Percentiles rank a stretch among this genome's conserved stretches.
These are phyloP conservation scores for Marasmius fiardii DNA, from an alignment of 1,284 basidiomycete species.

Conservation along the genomic window DNA sequence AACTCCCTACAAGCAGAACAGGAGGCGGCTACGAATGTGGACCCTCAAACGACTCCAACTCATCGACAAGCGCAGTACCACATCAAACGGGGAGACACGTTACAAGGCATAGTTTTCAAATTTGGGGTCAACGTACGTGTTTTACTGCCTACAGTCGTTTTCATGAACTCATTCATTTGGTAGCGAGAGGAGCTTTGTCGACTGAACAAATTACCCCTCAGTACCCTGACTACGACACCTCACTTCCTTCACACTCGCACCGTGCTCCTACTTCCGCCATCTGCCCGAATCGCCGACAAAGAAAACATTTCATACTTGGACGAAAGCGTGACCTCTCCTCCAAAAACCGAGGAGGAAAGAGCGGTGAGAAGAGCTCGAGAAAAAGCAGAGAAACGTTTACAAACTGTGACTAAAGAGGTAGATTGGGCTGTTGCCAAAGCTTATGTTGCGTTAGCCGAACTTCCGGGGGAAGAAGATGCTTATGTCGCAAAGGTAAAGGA, in stretches of 20 bases:
- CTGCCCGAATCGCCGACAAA: constrained; percentile 17
- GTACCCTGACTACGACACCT: constrained; percentile 65
- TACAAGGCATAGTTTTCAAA: constrained; percentile 62
- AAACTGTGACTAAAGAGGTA: constrained; percentile 63
- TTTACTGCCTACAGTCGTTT: not conserved
- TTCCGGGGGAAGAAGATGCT: constrained; percentile 26
- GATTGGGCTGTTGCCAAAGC: constrained; percentile 63
- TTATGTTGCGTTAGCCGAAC: constrained; percentile 62
- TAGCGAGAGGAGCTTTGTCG: constrained; percentile 59
- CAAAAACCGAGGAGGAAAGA: constrained; percentile 29
- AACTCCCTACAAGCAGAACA: not conserved
- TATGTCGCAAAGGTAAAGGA: constrained; percentile 19
- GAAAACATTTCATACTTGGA: constrained; percentile 14
- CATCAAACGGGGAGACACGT: constrained; percentile 57
- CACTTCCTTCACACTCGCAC: constrained; percentile 70
- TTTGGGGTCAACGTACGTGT: constrained; percentile 57
- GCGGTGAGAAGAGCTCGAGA: constrained; percentile 45
- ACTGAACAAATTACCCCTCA: constrained; percentile 62
- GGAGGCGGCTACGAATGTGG: not conserved
- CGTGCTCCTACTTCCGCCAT: constrained; percentile 49
- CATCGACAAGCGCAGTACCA: constrained; percentile 44
- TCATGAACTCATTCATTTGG: not conserved
- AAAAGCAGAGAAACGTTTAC: constrained; percentile 56
- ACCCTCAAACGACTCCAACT: not conserved
- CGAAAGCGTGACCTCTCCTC: constrained; percentile 18